Base-by-base conservation (phyloP, 2,329 filamentous ascomycete genomes). In the Diaporthe sp. region DNA sequence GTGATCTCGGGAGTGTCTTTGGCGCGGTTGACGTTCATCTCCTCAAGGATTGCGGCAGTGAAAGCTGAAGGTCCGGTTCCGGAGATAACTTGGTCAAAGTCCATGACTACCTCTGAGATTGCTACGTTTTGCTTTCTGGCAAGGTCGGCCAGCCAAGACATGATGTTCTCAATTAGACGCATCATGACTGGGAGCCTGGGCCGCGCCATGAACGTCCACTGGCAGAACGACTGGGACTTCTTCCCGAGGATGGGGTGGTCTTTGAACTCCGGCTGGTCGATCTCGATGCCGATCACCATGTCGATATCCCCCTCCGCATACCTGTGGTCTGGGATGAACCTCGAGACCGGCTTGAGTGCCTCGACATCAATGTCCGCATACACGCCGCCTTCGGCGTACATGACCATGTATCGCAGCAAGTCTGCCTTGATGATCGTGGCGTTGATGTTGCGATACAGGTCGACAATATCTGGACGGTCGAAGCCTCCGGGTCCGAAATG, bases 151-250 rank as follows among this genome's bases (percentile, higher is more conserved):
- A 94, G 85, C 92, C 92, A 94, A 1, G 83, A 80, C 82, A 94
- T 88, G 80, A 94, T 94, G 78, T 92, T 90, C 80, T 94, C 91
- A 61, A 94, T 88, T 4, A 94, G 86, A 42, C 85, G 84, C 81
- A 94, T 85, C 91, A 94, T 93, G 72, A 94, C 91, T 1, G 91
- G 91, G 35, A 92, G 87, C 25, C 86, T 85, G 0, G 92, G 92
- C 79, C 93, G 93, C 78, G 89, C 89, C 84, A 93, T 92, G 78
- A 94, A 93, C 0, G 92, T 94, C 92, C 92, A 94, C 79, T 94
- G 92, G 80, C 92, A 94, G 80, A 94, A 94, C 0, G 92, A 94
- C 77, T 87, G 85, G 50, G 90, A 93, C 82, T 94, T 94, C 65
- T 87, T 87, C 19, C 92, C 92, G 0, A 94, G 85, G 42, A 94